These are phyloP conservation scores for Chenopodium album DNA, from an alignment of 148 eudicot genomes.

Conservation along the genomic window DNA sequence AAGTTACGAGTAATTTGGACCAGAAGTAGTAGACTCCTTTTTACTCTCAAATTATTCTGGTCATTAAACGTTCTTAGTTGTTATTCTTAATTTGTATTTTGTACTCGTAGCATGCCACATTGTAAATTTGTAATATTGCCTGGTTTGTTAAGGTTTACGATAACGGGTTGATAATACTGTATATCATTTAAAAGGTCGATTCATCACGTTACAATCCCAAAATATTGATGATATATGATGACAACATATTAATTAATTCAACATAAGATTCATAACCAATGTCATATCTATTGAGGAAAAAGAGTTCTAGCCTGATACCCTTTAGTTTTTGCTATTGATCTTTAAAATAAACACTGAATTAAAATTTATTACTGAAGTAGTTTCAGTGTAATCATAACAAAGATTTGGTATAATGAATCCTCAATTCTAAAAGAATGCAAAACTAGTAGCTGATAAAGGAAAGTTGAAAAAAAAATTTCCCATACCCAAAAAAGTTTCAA, in stretches of 20 bases:
- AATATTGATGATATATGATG: too few species aligned
- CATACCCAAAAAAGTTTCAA: background rate
- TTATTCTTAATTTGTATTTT: background rate
- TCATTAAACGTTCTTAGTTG: background rate
- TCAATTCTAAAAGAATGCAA: background rate
- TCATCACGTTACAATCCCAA: background rate
- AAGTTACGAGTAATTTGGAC: too few species aligned
- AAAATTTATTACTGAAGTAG: conserved; percentile 8
- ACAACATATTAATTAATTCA: background rate
- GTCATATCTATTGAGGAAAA: too few species aligned
- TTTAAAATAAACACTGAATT: background rate
- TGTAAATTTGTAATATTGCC: too few species aligned
- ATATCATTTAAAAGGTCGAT: background rate
- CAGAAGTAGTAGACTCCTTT: too few species aligned
- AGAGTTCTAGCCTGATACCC: background rate
- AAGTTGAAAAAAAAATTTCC: background rate
- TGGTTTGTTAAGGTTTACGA: too few species aligned
- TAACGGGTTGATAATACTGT: too few species aligned
- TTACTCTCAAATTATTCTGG: too few species aligned
- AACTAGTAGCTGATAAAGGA: conserved; percentile 15
- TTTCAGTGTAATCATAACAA: background rate
- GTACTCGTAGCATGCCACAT: too few species aligned
- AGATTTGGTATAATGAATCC: background rate
- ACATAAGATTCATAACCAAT: too few species aligned
- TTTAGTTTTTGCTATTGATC: background rate